Conservation (phyloP, 2,329 filamentous ascomycete species). For the Shiraia sp. region DNA sequence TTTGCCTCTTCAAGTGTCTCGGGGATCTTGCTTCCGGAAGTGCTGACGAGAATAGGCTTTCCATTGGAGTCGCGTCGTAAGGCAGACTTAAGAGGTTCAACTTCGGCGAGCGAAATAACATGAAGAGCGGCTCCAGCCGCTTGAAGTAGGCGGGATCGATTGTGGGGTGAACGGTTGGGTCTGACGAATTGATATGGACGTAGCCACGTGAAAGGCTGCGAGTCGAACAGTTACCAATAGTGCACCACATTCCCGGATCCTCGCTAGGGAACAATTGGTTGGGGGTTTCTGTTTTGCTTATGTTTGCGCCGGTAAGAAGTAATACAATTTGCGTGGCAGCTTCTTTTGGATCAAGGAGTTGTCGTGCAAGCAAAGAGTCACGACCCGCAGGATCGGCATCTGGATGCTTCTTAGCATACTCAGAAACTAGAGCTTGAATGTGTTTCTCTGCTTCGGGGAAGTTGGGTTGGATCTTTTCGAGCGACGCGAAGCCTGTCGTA, state of each 20-base stretch:
- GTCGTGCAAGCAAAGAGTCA: slow-evolving; percentile 22
- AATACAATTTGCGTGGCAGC: slow-evolving; percentile 27
- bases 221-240: slow-evolving; percentile 21
- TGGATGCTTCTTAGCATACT: slow-evolving; percentile 20
- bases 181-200: slow-evolving; percentile 46
- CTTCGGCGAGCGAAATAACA: slow-evolving; percentile 32
- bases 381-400: slow-evolving; percentile 28
- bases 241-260: slow-evolving; percentile 27
- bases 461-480: slow-evolving; percentile 22
- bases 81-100: slow-evolving; percentile 36
- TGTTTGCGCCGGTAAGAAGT: slow-evolving; percentile 19
- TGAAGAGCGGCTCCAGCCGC: slow-evolving; percentile 40
- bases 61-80: slow-evolving; percentile 27
- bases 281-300: slow-evolving; percentile 4
- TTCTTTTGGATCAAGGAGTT: slow-evolving; percentile 30
- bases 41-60: slow-evolving; percentile 3
- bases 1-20: slow-evolving; percentile 30
- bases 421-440: slow-evolving; percentile 20
- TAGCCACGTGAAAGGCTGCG: slow-evolving; percentile 48
- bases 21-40: slow-evolving; percentile 6
- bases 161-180: slow-evolving; percentile 38
- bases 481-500: slow-evolving; percentile 28
- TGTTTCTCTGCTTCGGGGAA: slow-evolving; percentile 24
- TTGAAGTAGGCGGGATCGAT: slow-evolving; percentile 52
- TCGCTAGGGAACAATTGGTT: slow-evolving; percentile 14